These are phyloP conservation scores for Naegleria lovaniensis DNA, from an alignment of 208 protist genomes.

Conservation along the genomic window DNA sequence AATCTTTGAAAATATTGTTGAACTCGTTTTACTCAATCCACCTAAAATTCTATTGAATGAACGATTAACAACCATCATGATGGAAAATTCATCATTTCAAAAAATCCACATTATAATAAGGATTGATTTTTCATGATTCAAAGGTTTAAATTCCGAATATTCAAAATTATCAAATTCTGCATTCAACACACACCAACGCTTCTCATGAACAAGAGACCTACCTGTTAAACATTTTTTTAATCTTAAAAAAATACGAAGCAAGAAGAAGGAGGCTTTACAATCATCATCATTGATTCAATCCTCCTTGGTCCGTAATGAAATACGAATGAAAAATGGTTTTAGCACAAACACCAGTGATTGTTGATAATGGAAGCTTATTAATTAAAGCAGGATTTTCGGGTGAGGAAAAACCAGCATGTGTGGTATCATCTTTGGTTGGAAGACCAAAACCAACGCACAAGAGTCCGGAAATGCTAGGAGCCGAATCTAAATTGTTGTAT, in stretches of 20 bases:
- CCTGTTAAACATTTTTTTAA: neutral
- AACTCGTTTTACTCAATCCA: constrained; percentile 6
- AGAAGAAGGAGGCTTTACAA: no score
- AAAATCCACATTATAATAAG: no score
- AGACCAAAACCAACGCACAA: neutral
- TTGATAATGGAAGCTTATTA: neutral
- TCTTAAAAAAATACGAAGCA: no score
- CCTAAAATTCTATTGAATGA: neutral
- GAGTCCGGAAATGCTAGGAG: neutral
- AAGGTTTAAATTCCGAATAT: neutral
- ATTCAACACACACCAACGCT: no score
- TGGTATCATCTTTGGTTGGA: neutral
- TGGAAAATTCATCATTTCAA: neutral
- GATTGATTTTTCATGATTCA: no score
- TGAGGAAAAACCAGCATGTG: neutral
- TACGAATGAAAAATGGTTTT: no score
- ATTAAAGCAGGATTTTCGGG: neutral
- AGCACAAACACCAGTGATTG: neutral
- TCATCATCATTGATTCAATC: no score
- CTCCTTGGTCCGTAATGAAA: no score
- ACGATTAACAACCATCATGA: no score
- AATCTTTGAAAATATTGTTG: neutral
- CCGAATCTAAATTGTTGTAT: neutral
- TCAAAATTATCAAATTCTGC: no score
- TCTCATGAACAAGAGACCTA: neutral